Evolutionary conservation across 208 protist species (phyloP).

Genomic region (Crithidia fasciculata): DNA sequence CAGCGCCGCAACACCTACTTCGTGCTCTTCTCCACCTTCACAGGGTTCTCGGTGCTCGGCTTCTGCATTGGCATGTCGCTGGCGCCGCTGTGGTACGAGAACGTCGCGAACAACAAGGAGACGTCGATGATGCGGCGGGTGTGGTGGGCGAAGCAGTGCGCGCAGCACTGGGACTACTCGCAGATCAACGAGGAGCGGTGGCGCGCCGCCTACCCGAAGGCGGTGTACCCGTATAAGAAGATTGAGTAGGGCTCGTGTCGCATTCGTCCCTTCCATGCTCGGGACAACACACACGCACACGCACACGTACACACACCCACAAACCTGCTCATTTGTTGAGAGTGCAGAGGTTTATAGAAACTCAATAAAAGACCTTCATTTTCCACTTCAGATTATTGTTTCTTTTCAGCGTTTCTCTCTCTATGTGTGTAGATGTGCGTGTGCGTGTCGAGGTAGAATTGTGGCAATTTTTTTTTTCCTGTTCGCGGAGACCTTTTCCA

Average conservation of each 20-base stretch:
- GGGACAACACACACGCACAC: constrained; percentile 2
- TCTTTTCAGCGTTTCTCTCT: too few relatives aligned
- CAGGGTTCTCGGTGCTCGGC: constrained; percentile 79
- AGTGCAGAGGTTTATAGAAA: too few relatives aligned
- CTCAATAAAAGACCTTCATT: background rate
- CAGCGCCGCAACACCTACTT: constrained; percentile 80
- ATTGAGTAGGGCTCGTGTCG: constrained; percentile 25
- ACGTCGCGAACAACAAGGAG: constrained; percentile 87
- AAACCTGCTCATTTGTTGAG: too few relatives aligned
- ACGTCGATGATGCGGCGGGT: constrained; percentile 92
- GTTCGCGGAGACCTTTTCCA: too few relatives aligned
- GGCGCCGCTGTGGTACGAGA: constrained; percentile 72
- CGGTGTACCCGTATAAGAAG: constrained; percentile 47
- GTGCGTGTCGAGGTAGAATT: too few relatives aligned
- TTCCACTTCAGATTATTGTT: background rate
- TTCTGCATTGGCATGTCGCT: constrained; percentile 80
- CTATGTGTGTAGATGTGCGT: too few relatives aligned
- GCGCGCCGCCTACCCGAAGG: constrained; percentile 72
- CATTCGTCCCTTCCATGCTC: background rate
- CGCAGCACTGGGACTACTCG: constrained; percentile 90
- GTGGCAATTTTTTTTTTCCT: too few relatives aligned
- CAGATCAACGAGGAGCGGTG: constrained; percentile 70
- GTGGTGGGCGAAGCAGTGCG: constrained; percentile 94
- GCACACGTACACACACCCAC: constrained; percentile 6
- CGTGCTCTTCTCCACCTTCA: constrained; percentile 84